phyloP scores from a whole-genome alignment of 2,329 filamentous ascomycete genomes.

The Aspergillus sergii region DNA sequence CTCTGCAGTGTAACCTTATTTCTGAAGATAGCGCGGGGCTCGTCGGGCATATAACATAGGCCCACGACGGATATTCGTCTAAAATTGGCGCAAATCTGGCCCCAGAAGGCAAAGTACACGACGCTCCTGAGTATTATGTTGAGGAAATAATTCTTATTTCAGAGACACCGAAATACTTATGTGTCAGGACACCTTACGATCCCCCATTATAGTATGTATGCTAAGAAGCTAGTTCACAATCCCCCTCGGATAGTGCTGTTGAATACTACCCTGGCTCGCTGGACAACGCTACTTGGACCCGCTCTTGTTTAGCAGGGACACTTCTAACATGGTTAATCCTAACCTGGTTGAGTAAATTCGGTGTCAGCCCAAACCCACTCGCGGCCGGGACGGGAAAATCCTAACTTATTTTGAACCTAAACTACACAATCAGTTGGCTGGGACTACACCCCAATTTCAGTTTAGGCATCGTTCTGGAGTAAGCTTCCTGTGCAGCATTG shows the following conservation, averaged over 20 bases:
- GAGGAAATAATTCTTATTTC: background rate
- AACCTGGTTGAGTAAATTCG: background rate
- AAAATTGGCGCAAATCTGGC: background rate
- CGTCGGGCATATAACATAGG: background rate
- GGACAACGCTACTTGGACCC: background rate
- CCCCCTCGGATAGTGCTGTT: background rate
- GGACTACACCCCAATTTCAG: too few relatives aligned
- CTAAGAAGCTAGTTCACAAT: background rate
- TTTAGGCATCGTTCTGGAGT: background rate
- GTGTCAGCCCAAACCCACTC: background rate
- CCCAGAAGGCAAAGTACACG: background rate
- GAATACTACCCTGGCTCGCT: background rate
- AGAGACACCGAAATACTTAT: background rate
- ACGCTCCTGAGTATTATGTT: background rate
- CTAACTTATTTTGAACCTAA: background rate
- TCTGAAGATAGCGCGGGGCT: background rate
- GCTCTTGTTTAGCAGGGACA: background rate
- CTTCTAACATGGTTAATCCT: background rate
- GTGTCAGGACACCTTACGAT: background rate
- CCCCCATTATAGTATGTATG: background rate
- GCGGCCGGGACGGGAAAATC: background rate
- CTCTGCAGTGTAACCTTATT: background rate
- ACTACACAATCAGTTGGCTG: background rate
- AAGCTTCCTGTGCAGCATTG: background rate
- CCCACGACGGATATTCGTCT: background rate